These are phyloP conservation scores for Solanum hybrid DNA, from an alignment of 305 asterid genomes.

Conservation along the genomic window DNA sequence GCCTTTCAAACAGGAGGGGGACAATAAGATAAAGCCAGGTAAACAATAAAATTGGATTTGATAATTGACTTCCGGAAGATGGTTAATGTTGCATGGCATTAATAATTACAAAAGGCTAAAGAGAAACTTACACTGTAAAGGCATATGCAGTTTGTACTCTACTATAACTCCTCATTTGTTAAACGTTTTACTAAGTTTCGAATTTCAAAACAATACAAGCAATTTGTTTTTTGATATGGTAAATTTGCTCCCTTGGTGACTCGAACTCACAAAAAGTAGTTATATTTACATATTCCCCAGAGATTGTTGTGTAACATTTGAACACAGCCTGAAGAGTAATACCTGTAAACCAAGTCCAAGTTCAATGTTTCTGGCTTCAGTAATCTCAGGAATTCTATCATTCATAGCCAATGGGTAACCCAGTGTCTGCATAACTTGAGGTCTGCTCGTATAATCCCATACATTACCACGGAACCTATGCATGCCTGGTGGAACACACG, in stretches of 20 bases:
- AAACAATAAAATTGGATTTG: background rate
- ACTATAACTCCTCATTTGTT: background rate
- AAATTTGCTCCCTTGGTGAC: background rate
- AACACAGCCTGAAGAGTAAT: background rate
- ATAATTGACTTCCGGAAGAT: background rate
- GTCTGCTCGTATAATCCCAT: conserved; percentile 85
- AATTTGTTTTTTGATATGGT: background rate
- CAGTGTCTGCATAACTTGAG: conserved; percentile 71
- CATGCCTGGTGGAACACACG: conserved; percentile 99
- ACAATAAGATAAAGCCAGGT: background rate
- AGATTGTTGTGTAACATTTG: background rate
- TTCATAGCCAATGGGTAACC: conserved; percentile 67
- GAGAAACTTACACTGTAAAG: background rate
- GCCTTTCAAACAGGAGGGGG: background rate
- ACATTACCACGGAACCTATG: conserved; percentile 94
- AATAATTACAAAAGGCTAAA: background rate
- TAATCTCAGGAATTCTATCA: conserved; percentile 80
- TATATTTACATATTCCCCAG: fast-evolving
- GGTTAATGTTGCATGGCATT: background rate
- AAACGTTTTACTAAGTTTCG: background rate
- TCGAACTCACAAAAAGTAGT: background rate
- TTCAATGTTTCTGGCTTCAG: conserved; percentile 91
- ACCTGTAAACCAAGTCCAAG: conserved; percentile 98
- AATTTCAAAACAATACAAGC: background rate
- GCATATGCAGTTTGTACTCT: background rate